Evolutionary conservation across 768 basidiomycete genomes (phyloP).

Genomic region (Rhodotorula toruloides): DNA sequence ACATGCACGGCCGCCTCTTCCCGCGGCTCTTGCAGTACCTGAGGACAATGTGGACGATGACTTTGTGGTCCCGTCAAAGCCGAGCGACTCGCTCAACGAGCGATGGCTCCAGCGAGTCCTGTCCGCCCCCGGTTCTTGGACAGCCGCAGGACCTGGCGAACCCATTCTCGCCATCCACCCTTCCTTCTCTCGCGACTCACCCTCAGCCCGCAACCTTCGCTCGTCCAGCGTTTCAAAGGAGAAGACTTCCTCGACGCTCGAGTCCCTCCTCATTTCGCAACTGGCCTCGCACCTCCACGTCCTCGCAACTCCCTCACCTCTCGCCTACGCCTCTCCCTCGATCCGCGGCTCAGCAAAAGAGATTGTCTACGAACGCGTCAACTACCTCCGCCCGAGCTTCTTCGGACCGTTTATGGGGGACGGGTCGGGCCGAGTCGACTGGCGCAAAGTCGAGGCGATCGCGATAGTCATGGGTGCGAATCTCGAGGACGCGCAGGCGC

Average conservation of each 20-base stretch:
- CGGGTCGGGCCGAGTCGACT: constrained; percentile 16
- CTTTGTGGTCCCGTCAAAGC: not conserved
- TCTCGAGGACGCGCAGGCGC: not conserved
- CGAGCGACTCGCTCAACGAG: constrained; percentile 6
- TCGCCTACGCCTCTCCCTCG: not conserved
- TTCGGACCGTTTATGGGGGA: constrained; percentile 20
- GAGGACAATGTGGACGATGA: too few species aligned
- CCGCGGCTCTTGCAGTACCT: too few species aligned
- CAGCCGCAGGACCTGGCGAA: too few species aligned
- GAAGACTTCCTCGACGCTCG: too few species aligned
- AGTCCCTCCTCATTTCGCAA: not conserved
- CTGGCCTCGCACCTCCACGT: constrained; percentile 23
- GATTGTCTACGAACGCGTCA: constrained; percentile 20
- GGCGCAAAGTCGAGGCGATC: constrained; percentile 24
- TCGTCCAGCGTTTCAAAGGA: not conserved
- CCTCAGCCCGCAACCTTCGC: not conserved
- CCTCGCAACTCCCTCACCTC: constrained; percentile 10
- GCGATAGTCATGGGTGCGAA: constrained; percentile 3
- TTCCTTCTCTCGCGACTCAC: not conserved
- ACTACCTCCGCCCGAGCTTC: not conserved
- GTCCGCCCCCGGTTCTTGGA: not conserved
- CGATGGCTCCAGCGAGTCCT: constrained; percentile 7
- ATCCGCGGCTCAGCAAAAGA: constrained; percentile 15
- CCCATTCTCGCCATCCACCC: constrained; percentile 14
- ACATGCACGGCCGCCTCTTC: not conserved